Base-by-base conservation (phyloP, 2,329 filamentous ascomycete species). In the Colletotrichum gigasporum region DNA sequence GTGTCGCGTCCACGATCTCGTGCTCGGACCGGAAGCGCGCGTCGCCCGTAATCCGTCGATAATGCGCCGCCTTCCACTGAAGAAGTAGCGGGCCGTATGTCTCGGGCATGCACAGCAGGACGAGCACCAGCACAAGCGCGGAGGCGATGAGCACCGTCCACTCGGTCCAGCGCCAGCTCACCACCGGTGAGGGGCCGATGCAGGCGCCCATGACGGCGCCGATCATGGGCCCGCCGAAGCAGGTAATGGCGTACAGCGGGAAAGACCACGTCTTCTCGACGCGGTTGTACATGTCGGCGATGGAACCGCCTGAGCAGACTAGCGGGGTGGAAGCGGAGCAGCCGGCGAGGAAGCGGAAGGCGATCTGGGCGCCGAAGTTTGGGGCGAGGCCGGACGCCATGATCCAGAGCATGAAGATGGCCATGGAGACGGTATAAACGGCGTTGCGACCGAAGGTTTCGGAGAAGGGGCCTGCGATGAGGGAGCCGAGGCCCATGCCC, bases 91-190 rank as follows among this genome's bases (percentile, higher is more conserved):
- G 75, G 2, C 72, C 83, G 67, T 91, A 91, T 0, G 90, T 91
- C 73, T 91, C 90, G 2, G 90, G 90, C 53, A 91, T 87, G 47
- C 89, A 80, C 14, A 88, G 70, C 22, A 87, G 71, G 32, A 91
- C 85, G 35, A 85, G 69, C n/a, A 79, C 72, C 22, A 90, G 80
- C 61, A 90, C 76, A 5, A 83, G 72, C 0, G 81, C 86, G 0
- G 87, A 82, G 81, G 87, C 88, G 52, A 91, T 90, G 30, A 91
- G 76, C 62, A 90, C 81, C 1, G 87, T 81, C 76, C 90, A 91
- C 72, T 91, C 89, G 0, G 81, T 80, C 86, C 87, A 90, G n/a
- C 85, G 80, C 83, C 89, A 91, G 51, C 79, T 81, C 2, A 75
- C 71, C 0, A 45, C n/a, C 3, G 80, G 82, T 57, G 83, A 86